A percentile compares a stretch with the other conserved stretches of the same genome.
Conservation (phyloP, 106 monocot species). For the Phalaenopsis equestris region DNA sequence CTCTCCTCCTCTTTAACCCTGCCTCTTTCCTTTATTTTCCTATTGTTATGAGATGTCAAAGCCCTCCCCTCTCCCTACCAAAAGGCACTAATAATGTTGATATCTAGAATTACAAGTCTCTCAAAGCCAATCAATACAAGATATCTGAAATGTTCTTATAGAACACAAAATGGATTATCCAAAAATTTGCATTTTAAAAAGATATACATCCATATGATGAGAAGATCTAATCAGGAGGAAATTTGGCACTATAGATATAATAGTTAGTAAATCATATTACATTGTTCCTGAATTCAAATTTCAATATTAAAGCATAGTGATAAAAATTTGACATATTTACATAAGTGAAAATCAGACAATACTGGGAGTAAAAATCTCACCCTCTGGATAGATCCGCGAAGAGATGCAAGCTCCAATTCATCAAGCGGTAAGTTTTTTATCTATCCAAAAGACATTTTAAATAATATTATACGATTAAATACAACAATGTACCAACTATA, state of each 20-base stretch:
- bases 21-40: background rate
- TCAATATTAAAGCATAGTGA: background rate
- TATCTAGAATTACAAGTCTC: too few relatives aligned
- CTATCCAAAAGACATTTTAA: conserved; percentile 31
- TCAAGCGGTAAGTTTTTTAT: conserved; percentile 88
- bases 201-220: too few relatives aligned
- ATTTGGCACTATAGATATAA: too few relatives aligned
- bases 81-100: background rate
- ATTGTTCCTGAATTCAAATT: too few relatives aligned
- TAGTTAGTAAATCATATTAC: too few relatives aligned
- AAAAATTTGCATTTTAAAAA: background rate
- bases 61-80: background rate
- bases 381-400: conserved; percentile 86
- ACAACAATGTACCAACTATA: background rate
- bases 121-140: background rate
- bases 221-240: too few relatives aligned
- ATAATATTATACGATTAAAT: conserved; percentile 8
- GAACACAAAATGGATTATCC: background rate
- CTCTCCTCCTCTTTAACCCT: background rate
- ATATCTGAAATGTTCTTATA: background rate
- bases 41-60: too few relatives aligned
- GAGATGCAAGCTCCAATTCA: conserved; percentile 96
- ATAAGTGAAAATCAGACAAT: background rate
- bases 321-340: background rate
- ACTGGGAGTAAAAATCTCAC: conserved; percentile 18